Evolutionary conservation across 2,329 filamentous ascomycete species (phyloP).

Genomic region (Alternaria novae-zelandiae): DNA sequence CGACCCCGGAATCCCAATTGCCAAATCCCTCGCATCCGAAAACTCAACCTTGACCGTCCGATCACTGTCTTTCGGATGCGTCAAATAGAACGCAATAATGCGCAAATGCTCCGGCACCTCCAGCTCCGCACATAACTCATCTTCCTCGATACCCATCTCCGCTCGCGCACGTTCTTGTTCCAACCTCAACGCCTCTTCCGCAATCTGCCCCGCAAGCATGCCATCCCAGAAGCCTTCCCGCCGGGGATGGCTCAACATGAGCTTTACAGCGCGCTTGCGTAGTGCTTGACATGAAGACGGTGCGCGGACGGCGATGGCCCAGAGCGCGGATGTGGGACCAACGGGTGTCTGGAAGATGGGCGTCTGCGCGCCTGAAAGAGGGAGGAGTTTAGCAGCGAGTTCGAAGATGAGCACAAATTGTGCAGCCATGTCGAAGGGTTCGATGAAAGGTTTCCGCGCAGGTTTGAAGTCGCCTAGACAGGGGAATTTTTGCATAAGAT

Average conservation of each 20-base stretch:
- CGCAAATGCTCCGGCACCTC: conserved; percentile 31
- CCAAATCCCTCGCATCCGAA: conserved; percentile 24
- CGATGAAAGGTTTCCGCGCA: conserved; percentile 15
- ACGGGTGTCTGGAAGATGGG: conserved; percentile 37
- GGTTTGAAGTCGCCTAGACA: conserved; percentile 12
- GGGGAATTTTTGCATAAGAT: conserved; percentile 14
- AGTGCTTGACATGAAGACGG: conserved; percentile 24
- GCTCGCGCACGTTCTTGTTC: conserved; percentile 34
- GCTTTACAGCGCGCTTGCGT: conserved; percentile 31
- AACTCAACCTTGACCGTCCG: conserved; percentile 27
- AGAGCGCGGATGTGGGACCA: conserved; percentile 34
- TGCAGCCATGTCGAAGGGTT: conserved; percentile 23
- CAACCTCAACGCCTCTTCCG: conserved; percentile 29
- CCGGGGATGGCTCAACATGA: conserved; percentile 37
- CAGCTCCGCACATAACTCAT: conserved; percentile 8
- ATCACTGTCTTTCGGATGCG: conserved; percentile 23
- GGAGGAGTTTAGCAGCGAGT: conserved; percentile 18
- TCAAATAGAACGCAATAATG: conserved; percentile 26
- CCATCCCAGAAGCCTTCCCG: conserved; percentile 62
- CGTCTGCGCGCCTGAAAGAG: conserved; percentile 6
- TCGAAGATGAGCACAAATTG: conserved; percentile 25
- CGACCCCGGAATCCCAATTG: conserved; percentile 18
- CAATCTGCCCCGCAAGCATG: conserved; percentile 63
- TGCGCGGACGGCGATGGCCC: conserved; percentile 31
- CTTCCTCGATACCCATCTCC: conserved; percentile 5